phyloP scores from a whole-genome alignment of 208 protist species.

The Trypanosoma caninum region DNA sequence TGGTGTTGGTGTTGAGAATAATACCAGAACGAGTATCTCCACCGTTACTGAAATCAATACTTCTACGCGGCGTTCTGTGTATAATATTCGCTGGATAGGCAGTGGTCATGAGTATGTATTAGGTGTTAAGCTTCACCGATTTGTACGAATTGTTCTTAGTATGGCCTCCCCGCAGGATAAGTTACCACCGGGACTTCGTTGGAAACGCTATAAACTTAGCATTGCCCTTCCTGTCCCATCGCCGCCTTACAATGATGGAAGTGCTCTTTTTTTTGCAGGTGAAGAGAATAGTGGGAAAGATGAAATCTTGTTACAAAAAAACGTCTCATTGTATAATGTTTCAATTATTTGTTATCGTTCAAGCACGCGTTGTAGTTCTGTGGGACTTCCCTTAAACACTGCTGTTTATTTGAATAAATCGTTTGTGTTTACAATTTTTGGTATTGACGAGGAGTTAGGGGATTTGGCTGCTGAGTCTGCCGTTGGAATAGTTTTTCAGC shows the following conservation, averaged over 20 bases:
- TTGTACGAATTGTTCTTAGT: conserved; percentile 54
- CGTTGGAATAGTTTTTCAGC: conserved; percentile 69
- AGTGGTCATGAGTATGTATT: conserved; percentile 28
- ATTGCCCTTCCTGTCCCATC: conserved; percentile 46
- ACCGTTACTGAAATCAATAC: not conserved
- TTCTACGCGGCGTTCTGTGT: not conserved
- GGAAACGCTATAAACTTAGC: conserved; percentile 30
- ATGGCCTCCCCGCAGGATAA: conserved; percentile 48
- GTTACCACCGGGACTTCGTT: conserved; percentile 13
- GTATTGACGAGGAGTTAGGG: conserved; percentile 49
- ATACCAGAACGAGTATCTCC: not conserved
- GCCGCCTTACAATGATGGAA: conserved; percentile 12
- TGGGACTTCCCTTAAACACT: conserved; percentile 54
- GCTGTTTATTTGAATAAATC: conserved; percentile 41
- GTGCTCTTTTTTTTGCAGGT: not conserved
- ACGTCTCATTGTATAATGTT: conserved; percentile 37
- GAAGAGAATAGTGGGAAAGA: not conserved
- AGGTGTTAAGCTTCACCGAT: conserved; percentile 53
- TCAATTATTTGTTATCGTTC: conserved; percentile 45
- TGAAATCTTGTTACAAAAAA: not conserved
- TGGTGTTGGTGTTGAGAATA: not conserved
- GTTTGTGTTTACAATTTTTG: conserved; percentile 54
- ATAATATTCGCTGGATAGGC: conserved; percentile 53
- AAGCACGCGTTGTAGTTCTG: conserved; percentile 42
- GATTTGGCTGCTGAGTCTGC: conserved; percentile 34